Conservation (phyloP, 768 basidiomycete species). For the Gyrodon lividus region DNA sequence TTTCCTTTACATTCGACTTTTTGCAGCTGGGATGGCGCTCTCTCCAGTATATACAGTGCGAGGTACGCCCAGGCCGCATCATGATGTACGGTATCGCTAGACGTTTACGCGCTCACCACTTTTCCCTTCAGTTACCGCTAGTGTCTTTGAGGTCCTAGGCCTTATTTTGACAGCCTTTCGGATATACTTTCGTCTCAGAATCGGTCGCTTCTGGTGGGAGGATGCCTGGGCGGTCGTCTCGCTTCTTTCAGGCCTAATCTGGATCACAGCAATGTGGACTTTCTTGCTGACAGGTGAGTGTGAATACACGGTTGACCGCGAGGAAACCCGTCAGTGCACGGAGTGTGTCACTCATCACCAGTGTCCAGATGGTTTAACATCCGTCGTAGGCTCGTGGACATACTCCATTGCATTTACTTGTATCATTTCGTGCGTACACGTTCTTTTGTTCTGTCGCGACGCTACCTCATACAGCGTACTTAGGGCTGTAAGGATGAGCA, state of each 20-base stretch:
- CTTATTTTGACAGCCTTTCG: slow-evolving; percentile 17
- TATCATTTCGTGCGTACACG: slow-evolving; percentile 7
- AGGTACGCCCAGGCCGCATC: neutral
- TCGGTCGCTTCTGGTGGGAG: slow-evolving; percentile 20
- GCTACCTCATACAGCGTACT: neutral
- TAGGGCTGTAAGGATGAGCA: slow-evolving; percentile 19
- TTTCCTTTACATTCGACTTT: neutral
- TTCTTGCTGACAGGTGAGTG: slow-evolving; percentile 6
- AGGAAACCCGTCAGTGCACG: neutral
- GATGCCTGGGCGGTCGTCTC: slow-evolving; percentile 15
- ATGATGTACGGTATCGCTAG: neutral
- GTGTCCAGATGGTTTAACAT: slow-evolving; percentile 6
- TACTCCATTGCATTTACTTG: slow-evolving; percentile 9
- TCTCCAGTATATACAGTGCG: slow-evolving; percentile 1
- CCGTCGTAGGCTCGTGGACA: slow-evolving; percentile 10
- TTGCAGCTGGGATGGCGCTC: neutral
- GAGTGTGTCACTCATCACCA: neutral
- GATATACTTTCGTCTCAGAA: slow-evolving; percentile 17
- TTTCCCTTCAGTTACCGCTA: slow-evolving; percentile 5
- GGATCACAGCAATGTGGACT: slow-evolving; percentile 12
- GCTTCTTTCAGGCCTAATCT: slow-evolving; percentile 12
- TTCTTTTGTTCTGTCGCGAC: neutral
- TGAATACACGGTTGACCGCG: neutral
- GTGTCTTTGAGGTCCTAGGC: slow-evolving; percentile 13
- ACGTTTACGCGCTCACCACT: neutral